A percentile compares a stretch with the other conserved stretches of the same genome.
These are phyloP conservation scores for Aspergillus funiculosus DNA, from an alignment of 495 filamentous ascomycete species.

Conservation along the genomic window DNA sequence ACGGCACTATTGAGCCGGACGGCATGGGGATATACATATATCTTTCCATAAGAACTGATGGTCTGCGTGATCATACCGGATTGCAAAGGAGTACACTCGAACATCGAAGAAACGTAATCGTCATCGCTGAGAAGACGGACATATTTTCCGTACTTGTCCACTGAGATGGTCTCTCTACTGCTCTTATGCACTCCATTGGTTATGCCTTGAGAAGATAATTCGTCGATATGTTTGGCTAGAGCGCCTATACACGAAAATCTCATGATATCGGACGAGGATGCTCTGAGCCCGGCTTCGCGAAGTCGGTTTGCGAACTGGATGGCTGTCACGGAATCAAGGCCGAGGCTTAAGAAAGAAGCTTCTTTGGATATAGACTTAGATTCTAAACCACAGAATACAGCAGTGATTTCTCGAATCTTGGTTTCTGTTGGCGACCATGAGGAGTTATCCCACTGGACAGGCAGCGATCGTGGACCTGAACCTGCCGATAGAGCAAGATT, in stretches of 20 bases:
- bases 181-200: conserved; percentile 9
- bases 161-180: conserved; percentile 3
- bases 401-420: conserved; percentile 18
- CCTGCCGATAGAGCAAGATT: conserved; percentile 12
- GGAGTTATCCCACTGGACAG: conserved; percentile 18
- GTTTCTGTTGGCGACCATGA: conserved; percentile 22
- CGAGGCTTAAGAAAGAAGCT: conserved; percentile 31
- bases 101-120: conserved; percentile 68
- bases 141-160: conserved; percentile 11
- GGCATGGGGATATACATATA: conserved; percentile 64
- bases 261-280: conserved; percentile 34
- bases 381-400: conserved; percentile 19
- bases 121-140: conserved; percentile 11
- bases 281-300: conserved; percentile 21
- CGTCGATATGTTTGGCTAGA: conserved; percentile 21
- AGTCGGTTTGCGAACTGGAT: conserved; percentile 29
- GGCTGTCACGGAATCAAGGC: conserved; percentile 33
- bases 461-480: not conserved
- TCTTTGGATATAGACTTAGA: conserved; percentile 19
- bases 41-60: conserved; percentile 38
- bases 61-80: conserved; percentile 69
- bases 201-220: conserved; percentile 1
- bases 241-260: conserved; percentile 27
- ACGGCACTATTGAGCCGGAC: conserved; percentile 43
- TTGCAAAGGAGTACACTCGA: conserved; percentile 68